Evolutionary conservation across 495 filamentous ascomycete genomes (phyloP).

Genomic region (Stereocaulon alpinum): DNA sequence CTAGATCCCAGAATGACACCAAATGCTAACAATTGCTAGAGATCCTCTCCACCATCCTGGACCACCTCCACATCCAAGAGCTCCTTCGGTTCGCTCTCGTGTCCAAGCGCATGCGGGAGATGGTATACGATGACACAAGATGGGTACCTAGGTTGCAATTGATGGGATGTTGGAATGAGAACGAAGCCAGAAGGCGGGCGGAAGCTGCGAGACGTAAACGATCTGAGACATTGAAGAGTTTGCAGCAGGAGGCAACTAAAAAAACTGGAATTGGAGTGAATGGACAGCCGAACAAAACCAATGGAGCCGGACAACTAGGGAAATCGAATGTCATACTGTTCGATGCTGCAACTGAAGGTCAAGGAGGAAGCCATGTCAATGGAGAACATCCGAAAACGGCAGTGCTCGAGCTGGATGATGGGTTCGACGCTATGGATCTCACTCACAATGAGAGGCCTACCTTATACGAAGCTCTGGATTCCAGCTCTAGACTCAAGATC

Average conservation of each 20-base stretch:
- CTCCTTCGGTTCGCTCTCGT: conserved; percentile 78
- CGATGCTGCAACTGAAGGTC: conserved; percentile 51
- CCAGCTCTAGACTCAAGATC: conserved; percentile 50
- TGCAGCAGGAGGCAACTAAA: conserved; percentile 38
- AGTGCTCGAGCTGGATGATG: conserved; percentile 39
- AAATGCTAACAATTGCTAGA: conserved; percentile 41
- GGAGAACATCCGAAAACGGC: conserved; percentile 6
- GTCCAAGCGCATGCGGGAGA: conserved; percentile 84
- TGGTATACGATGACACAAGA: conserved; percentile 97
- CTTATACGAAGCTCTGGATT: conserved; percentile 31
- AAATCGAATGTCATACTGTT: conserved; percentile 45
- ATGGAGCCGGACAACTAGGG: conserved; percentile 13
- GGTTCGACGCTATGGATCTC: conserved; percentile 57
- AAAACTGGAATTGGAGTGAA: conserved; percentile 30
- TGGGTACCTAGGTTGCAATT: conserved; percentile 76
- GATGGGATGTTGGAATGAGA: conserved; percentile 91
- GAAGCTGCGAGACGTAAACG: conserved; percentile 64
- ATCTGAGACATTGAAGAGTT: conserved; percentile 46
- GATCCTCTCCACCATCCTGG: conserved; percentile 78
- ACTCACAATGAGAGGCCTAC: conserved; percentile 22
- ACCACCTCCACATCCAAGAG: conserved; percentile 76
- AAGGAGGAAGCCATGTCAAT: conserved; percentile 17
- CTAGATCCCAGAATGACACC: not conserved
- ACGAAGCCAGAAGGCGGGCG: conserved; percentile 66
- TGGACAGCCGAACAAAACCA: conserved; percentile 21